Evolutionary conservation across 305 asterid species (phyloP).

Genomic region (Euphrasia arctica): DNA sequence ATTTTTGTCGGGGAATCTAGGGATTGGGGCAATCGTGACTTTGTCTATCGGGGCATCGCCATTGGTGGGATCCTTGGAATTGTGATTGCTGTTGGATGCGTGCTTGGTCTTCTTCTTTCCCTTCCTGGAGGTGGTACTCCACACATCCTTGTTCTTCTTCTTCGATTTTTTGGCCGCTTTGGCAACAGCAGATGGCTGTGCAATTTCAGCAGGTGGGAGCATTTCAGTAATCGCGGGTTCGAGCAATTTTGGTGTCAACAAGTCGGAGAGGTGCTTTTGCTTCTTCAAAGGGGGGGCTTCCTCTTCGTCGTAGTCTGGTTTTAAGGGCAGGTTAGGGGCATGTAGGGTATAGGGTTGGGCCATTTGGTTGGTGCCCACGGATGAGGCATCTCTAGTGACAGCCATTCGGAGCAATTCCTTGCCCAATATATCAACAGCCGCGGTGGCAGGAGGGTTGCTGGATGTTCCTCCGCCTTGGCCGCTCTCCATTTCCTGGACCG

Average conservation of each 20-base stretch:
- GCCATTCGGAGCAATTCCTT: constrained; percentile 15
- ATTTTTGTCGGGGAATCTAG: constrained; percentile 74
- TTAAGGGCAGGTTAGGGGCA: constrained; percentile 17
- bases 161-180: constrained; percentile 52
- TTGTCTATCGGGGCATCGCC: constrained; percentile 37
- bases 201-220: constrained; percentile 23
- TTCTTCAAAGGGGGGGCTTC: constrained; percentile 24
- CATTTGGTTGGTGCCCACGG: constrained; percentile 10
- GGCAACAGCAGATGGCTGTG: constrained; percentile 24
- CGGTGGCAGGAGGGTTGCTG: too few relatives aligned
- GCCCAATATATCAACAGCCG: too few relatives aligned
- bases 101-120: constrained; percentile 82
- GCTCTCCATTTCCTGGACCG: constrained; percentile 7
- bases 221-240: constrained; percentile 15
- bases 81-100: constrained; percentile 35
- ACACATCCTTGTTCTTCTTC: constrained; percentile 86
- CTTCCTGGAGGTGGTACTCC: constrained; percentile 83
- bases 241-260: neutral
- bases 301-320: constrained; percentile 35
- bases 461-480: neutral
- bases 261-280: constrained; percentile 23
- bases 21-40: constrained; percentile 69
- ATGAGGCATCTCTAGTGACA: constrained; percentile 23
- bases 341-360: neutral
- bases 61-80: constrained; percentile 31